Percentiles rank a stretch among this genome's conserved stretches.
Conservation (phyloP, 2,329 filamentous ascomycete species). For the Septoria petroselini region DNA sequence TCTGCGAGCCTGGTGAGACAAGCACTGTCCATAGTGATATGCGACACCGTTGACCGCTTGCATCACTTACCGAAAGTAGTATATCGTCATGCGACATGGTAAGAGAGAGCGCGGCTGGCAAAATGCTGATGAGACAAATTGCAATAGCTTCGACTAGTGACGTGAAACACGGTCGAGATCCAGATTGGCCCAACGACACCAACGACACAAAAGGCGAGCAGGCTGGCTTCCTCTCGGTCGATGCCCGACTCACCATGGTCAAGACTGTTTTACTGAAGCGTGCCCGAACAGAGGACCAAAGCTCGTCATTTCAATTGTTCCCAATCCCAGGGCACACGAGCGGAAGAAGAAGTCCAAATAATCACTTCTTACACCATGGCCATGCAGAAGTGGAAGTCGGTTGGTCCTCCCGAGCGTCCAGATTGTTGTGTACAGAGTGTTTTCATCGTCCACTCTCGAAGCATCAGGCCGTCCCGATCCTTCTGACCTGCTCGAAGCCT, state of each 20-base stretch:
- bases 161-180: too few species aligned
- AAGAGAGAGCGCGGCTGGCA: background rate
- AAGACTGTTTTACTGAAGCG: background rate
- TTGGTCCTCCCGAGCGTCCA: slow-evolving; percentile 12
- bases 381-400: slow-evolving; percentile 6
- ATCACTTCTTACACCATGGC: background rate
- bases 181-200: too few species aligned
- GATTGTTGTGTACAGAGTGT: background rate
- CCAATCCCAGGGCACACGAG: slow-evolving; percentile 8
- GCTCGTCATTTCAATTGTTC: slow-evolving; percentile 8
- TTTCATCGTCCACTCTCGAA: background rate
- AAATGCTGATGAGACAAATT: background rate
- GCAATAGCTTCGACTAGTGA: background rate
- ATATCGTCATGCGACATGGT: background rate
- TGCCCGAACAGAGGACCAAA: background rate
- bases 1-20: too few species aligned
- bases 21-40: background rate
- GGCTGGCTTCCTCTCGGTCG: too few species aligned
- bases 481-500: background rate
- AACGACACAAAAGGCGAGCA: too few species aligned
- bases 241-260: too few species aligned
- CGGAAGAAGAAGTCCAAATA: slow-evolving; percentile 8
- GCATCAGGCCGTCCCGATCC: background rate
- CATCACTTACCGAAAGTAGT: background rate
- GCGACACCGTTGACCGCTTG: background rate